phyloP scores from a whole-genome alignment of 2,329 filamentous ascomycete species.

The Huntiella abstrusa region DNA sequence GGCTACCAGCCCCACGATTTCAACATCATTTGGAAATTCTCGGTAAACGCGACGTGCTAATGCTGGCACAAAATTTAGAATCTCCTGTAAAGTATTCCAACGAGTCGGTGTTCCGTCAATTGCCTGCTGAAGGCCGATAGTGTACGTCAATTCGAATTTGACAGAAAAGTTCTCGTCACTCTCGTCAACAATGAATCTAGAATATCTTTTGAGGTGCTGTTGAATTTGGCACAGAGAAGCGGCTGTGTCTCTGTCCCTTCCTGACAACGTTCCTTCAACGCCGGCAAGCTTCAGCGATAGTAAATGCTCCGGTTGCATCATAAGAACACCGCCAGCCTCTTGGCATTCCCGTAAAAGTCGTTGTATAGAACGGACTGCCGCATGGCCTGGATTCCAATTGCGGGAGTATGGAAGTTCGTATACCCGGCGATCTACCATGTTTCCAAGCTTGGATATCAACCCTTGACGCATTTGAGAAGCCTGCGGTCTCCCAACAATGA shows the following conservation, averaged over 20 bases:
- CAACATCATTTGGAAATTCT: conserved; percentile 22
- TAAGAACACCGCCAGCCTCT: conserved; percentile 31
- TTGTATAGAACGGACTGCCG: conserved; percentile 22
- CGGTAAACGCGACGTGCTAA: conserved; percentile 17
- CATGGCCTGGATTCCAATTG: conserved; percentile 18
- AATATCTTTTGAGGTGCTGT: conserved; percentile 22
- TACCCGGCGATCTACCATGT: conserved; percentile 33
- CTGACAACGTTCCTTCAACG: conserved; percentile 22
- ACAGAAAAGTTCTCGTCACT: conserved; percentile 44
- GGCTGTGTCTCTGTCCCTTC: conserved; percentile 13
- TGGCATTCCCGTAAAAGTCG: conserved; percentile 23
- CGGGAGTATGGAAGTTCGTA: conserved; percentile 42
- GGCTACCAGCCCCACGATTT: conserved; percentile 18
- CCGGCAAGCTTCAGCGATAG: conserved; percentile 46
- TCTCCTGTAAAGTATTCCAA: conserved; percentile 35
- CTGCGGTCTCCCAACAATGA: conserved; percentile 43
- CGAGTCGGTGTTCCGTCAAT: conserved; percentile 34
- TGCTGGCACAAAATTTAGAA: conserved; percentile 26
- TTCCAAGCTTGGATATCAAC: conserved; percentile 33
- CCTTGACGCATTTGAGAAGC: conserved; percentile 41
- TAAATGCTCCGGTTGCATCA: conserved; percentile 45
- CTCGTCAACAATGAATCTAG: conserved; percentile 43
- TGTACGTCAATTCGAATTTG: conserved; percentile 45
- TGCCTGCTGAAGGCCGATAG: conserved; percentile 31
- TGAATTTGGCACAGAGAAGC: conserved; percentile 22